A percentile compares a stretch with the other conserved stretches of the same genome.
phyloP scores from a whole-genome alignment of 768 basidiomycete genomes.

The Galerina marginata region DNA sequence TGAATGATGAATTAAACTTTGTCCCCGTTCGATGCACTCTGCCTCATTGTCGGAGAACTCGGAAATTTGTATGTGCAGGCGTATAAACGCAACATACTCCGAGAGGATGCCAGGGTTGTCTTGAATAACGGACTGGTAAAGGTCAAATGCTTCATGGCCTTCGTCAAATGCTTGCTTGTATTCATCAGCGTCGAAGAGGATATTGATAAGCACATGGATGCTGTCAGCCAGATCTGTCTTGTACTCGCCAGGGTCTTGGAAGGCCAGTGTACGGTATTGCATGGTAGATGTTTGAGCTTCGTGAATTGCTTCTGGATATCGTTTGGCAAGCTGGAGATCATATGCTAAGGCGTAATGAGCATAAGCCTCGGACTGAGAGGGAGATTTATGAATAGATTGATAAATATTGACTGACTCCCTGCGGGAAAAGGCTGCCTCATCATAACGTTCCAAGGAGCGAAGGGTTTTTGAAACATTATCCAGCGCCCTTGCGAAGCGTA shows the following conservation, averaged over 20 bases:
- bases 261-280: slow-evolving; percentile 8
- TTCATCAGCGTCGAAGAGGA: background rate
- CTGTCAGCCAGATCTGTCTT: background rate
- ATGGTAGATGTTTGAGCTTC: background rate
- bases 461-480: background rate
- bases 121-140: background rate
- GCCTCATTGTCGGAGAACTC: background rate
- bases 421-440: background rate
- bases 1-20: background rate
- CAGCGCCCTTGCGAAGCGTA: slow-evolving; percentile 3
- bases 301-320: background rate
- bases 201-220: background rate
- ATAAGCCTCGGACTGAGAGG: background rate
- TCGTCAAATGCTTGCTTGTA: background rate
- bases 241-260: background rate
- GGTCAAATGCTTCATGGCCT: slow-evolving; percentile 5
- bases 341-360: slow-evolving; percentile 9
- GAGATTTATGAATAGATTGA: background rate
- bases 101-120: background rate
- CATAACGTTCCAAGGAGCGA: background rate
- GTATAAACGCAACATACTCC: slow-evolving; percentile 1
- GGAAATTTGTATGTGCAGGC: background rate
- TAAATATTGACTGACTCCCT: slow-evolving; percentile 1
- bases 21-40: background rate
- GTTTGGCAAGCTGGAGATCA: slow-evolving; percentile 6